These are phyloP conservation scores for Sarocladiaceae sp. DNA, from an alignment of 2,329 filamentous ascomycete species.

Conservation along the genomic window DNA sequence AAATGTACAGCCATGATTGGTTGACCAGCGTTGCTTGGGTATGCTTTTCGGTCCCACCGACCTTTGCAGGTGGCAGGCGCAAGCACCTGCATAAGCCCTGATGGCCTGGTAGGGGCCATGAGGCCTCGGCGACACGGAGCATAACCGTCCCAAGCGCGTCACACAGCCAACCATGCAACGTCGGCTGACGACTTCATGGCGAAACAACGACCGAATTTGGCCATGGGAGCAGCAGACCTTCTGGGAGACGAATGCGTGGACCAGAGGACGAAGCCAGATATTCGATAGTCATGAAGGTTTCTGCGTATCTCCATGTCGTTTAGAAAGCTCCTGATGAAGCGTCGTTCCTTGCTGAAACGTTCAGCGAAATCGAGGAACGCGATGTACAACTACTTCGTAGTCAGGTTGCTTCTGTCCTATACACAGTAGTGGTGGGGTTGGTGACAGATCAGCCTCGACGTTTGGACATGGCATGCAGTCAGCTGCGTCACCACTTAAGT, in stretches of 20 bases:
- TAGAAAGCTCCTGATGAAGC: too few species aligned
- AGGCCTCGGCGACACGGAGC: background rate
- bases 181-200: background rate
- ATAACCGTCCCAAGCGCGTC: background rate
- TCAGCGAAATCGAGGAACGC: too few species aligned
- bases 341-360: too few species aligned
- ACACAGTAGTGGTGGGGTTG: background rate
- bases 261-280: background rate
- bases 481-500: background rate
- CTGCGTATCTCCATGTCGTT: too few species aligned
- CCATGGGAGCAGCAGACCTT: background rate
- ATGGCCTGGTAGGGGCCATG: background rate
- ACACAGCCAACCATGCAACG: background rate
- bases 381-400: too few species aligned
- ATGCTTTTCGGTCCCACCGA: constrained; percentile 3
- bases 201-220: background rate
- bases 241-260: background rate
- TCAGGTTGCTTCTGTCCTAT: too few species aligned
- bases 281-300: background rate
- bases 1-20: background rate
- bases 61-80: constrained; percentile 1
- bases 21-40: background rate
- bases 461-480: background rate
- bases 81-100: background rate
- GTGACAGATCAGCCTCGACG: background rate